Evolutionary conservation across 768 basidiomycete species (phyloP).

Genomic region (Trametes coccinea): DNA sequence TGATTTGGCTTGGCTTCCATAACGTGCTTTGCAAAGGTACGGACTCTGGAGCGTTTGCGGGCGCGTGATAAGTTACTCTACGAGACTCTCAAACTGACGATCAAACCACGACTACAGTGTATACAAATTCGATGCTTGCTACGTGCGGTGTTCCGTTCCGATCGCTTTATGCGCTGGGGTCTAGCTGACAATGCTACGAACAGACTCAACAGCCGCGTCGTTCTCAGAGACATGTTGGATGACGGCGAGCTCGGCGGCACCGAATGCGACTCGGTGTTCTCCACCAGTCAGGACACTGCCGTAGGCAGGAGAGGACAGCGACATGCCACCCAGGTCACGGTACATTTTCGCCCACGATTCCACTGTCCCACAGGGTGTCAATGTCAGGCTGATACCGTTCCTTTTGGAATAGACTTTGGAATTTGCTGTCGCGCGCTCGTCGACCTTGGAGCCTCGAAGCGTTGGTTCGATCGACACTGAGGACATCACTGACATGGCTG

Average conservation of each 20-base stretch:
- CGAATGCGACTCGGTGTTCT: background rate
- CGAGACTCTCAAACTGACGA: background rate
- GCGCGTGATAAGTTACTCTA: no score
- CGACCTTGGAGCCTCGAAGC: background rate
- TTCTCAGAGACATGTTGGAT: constrained; percentile 6
- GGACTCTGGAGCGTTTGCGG: background rate
- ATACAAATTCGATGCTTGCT: constrained; percentile 19
- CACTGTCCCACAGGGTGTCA: no score
- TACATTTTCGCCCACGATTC: no score
- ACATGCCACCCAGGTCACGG: no score
- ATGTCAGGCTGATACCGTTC: no score
- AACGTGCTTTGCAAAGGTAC: constrained; percentile 5
- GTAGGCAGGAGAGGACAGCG: no score
- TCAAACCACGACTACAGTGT: background rate
- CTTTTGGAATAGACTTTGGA: no score
- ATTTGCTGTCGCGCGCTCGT: background rate
- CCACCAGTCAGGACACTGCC: background rate
- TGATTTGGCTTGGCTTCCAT: constrained; percentile 12
- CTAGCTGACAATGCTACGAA: background rate
- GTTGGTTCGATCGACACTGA: background rate
- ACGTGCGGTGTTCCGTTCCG: background rate
- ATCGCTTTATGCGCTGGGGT: no score
- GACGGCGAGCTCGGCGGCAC: background rate
- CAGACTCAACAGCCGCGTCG: constrained; percentile 12
- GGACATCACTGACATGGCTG: background rate